Percentiles rank a stretch among this genome's conserved stretches.
Conservation (phyloP, 2,329 filamentous ascomycete genomes). For the Colletotrichum orbiculare region DNA sequence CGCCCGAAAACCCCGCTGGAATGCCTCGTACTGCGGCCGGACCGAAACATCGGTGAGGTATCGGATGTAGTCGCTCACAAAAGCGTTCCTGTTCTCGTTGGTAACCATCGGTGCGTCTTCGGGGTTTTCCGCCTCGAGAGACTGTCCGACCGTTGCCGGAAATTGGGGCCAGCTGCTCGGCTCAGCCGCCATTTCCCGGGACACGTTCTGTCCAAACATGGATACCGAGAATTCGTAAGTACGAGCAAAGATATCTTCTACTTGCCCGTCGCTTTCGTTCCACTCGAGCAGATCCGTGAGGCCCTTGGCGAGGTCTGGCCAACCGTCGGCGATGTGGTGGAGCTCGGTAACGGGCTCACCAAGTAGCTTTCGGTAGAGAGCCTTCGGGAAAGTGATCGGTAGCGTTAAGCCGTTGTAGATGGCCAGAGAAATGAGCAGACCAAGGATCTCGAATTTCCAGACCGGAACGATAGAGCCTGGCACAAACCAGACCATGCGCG, state of each 20-base stretch:
- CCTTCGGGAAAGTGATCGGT: slow-evolving; percentile 87
- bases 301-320: slow-evolving; percentile 83
- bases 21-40: slow-evolving; percentile 80
- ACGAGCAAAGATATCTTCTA: slow-evolving; percentile 83
- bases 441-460: slow-evolving; percentile 92
- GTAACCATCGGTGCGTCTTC: slow-evolving; percentile 80
- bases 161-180: slow-evolving; percentile 66
- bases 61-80: slow-evolving; percentile 84
- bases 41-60: slow-evolving; percentile 86
- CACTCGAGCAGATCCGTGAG: slow-evolving; percentile 80
- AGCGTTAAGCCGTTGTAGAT: slow-evolving; percentile 94
- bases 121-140: slow-evolving; percentile 51
- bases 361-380: slow-evolving; percentile 84
- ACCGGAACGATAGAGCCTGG: slow-evolving; percentile 83
- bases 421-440: slow-evolving; percentile 87
- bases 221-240: slow-evolving; percentile 86
- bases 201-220: slow-evolving; percentile 67
- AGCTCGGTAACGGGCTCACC: slow-evolving; percentile 75
- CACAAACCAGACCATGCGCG: slow-evolving; percentile 88
- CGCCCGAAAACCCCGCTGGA: slow-evolving; percentile 81
- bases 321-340: slow-evolving; percentile 85
- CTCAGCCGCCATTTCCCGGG: slow-evolving; percentile 63
- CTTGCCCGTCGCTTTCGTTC: slow-evolving; percentile 78
- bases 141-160: slow-evolving; percentile 41
- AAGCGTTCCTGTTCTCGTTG: slow-evolving; percentile 79